These are phyloP conservation scores for Chloris gayana DNA, from an alignment of 176 grass and related monocot species.

Conservation along the genomic window DNA sequence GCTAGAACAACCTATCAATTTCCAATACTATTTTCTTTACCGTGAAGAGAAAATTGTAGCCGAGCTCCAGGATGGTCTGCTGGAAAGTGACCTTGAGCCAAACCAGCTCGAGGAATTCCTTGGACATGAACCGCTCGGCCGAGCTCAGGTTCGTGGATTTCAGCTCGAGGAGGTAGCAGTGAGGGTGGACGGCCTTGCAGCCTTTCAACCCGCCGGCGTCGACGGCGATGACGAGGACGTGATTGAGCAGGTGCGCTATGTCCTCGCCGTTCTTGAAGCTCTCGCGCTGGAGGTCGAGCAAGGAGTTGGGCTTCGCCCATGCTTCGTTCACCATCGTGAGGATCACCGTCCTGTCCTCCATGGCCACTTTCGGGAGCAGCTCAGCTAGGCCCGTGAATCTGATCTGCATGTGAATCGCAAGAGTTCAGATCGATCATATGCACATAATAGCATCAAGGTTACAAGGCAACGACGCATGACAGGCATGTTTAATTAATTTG, in stretches of 20 bases:
- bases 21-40: neutral
- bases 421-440: too few relatives aligned
- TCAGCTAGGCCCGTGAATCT: conserved; percentile 33
- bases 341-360: conserved; percentile 66
- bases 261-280: conserved; percentile 64
- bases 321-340: conserved; percentile 68
- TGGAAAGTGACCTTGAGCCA: conserved; percentile 65
- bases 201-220: conserved; percentile 45
- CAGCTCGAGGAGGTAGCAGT: conserved; percentile 61
- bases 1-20: neutral
- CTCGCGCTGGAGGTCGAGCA: conserved; percentile 64
- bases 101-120: conserved; percentile 61
- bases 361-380: conserved; percentile 49
- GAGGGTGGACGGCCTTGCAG: conserved; percentile 59
- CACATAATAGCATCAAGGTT: too few relatives aligned
- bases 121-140: conserved; percentile 45
- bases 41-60: conserved; percentile 77
- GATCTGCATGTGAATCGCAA: neutral
- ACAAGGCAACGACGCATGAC: too few relatives aligned
- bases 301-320: conserved; percentile 53
- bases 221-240: conserved; percentile 59
- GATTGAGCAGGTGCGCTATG: conserved; percentile 48
- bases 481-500: neutral
- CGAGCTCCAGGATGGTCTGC: conserved; percentile 53
- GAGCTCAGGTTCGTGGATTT: conserved; percentile 24